Conservation (phyloP, 441 rosid genomes). For the Adansonia madagascariensis region DNA sequence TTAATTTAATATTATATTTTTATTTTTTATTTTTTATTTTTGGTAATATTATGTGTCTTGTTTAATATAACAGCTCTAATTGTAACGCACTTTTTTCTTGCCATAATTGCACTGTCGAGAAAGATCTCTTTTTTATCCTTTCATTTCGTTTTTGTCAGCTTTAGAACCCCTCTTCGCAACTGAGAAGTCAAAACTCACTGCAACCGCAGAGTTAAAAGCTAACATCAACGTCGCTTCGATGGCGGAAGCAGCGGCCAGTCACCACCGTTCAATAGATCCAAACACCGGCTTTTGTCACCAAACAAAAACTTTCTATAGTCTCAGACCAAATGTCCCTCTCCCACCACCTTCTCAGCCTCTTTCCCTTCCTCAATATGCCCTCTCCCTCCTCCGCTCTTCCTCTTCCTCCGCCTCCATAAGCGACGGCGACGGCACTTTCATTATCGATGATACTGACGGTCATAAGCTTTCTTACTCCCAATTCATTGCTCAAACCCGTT, state of each 20-base stretch:
- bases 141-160: too few relatives aligned
- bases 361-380: constrained; percentile 51
- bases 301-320: constrained; percentile 54
- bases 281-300: constrained; percentile 46
- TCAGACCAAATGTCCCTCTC: constrained; percentile 49
- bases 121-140: too few relatives aligned
- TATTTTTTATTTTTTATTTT: too few relatives aligned
- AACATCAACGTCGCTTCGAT: not conserved
- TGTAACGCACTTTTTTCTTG: too few relatives aligned
- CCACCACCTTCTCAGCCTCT: constrained; percentile 62
- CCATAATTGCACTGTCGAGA: too few relatives aligned
- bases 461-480: constrained; percentile 49
- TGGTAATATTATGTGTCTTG: too few relatives aligned
- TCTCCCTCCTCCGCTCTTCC: constrained; percentile 51
- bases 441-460: constrained; percentile 47
- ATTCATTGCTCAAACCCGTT: constrained; percentile 41
- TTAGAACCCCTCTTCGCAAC: too few relatives aligned
- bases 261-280: constrained; percentile 40
- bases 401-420: not conserved
- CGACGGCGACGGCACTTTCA: constrained; percentile 37
- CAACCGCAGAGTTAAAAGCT: not conserved
- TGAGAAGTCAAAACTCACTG: not conserved
- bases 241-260: constrained; percentile 8
- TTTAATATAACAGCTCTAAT: too few relatives aligned
- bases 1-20: too few relatives aligned